Evolutionary conservation across 2,329 filamentous ascomycete genomes (phyloP), one percentile per base, ranked within the genome.

Genomic region (Colletotrichum noveboracense): DNA sequence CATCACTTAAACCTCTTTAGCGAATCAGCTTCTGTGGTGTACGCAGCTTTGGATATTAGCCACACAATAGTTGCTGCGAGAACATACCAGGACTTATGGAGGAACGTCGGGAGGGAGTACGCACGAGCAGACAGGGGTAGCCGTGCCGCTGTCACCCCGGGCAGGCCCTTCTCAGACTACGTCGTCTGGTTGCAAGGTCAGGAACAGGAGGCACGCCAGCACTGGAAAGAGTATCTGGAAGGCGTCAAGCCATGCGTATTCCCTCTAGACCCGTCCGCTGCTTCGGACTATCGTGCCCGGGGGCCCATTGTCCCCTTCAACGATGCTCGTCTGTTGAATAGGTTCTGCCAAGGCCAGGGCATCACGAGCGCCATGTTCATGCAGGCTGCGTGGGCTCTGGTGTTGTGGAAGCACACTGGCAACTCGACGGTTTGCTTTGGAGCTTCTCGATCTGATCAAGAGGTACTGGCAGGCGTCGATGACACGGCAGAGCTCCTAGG

Each of bases 31-130:
- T 43, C 38, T 10, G 38, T 43, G 38, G 5, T 43, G 3, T 43
- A 43, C 9, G 38, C 38, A 0, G 38, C 38, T 0, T 3, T 43
- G 18, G 18, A 43, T 1, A n/a, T 43, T 0, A n/a, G 38, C 38
- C 38, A 43, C 4, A 43, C 38, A 4, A 43, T 43, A n/a, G 38
- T 43, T 43, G 38, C 38, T 1, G 38, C 38, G 0, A 43, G 38
- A 43, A 43, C 38, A 43, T 43, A 43, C 18, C 18, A 43, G 38
- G 38, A 43, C 38, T 43, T 43, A 4, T 43, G 38, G 38, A 43
- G 38, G 3, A 43, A 43, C 2, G 38, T 43, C 38, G 38, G 38
- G 18, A 43, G 38, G 18, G 38, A 43, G 0, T 43, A 43, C 18
- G 9, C 38, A 43, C 38, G 3, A n/a, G 38, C 38, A 43, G 0